These are phyloP conservation scores for Fusarium solani-melongenae DNA, from an alignment of 2,329 filamentous ascomycete species.

Conservation along the genomic window DNA sequence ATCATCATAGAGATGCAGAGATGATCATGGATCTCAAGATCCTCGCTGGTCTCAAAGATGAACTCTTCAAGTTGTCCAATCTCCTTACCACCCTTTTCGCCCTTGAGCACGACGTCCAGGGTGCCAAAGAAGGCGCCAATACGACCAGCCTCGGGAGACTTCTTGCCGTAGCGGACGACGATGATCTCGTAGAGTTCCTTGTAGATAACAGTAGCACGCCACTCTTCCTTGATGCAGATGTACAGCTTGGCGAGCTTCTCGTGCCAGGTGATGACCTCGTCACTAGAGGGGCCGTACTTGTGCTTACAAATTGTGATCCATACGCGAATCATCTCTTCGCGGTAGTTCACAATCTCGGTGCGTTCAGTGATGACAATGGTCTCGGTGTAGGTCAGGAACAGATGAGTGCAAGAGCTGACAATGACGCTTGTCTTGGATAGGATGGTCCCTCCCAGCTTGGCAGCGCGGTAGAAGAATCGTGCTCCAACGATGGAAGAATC, in stretches of 20 bases:
- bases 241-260: constrained; percentile 52
- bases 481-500: constrained; percentile 41
- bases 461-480: constrained; percentile 51
- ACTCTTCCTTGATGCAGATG: constrained; percentile 49
- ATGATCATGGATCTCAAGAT: constrained; percentile 47
- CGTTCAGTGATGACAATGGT: constrained; percentile 48
- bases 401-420: constrained; percentile 49
- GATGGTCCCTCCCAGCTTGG: constrained; percentile 45
- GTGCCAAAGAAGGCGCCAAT: constrained; percentile 48
- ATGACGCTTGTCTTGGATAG: constrained; percentile 47
- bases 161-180: constrained; percentile 46
- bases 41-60: constrained; percentile 50
- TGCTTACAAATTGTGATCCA: constrained; percentile 52
- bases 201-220: constrained; percentile 47
- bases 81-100: constrained; percentile 36
- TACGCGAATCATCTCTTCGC: constrained; percentile 52
- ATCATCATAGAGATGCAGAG: constrained; percentile 50
- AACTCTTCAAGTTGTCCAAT: constrained; percentile 48
- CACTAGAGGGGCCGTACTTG: constrained; percentile 48
- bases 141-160: constrained; percentile 43
- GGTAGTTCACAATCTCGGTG: constrained; percentile 49
- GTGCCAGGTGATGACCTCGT: constrained; percentile 51
- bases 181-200: constrained; percentile 50
- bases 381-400: constrained; percentile 51
- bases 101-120: constrained; percentile 49